Base-by-base conservation (phyloP, 139 green algal genomes). In the Desmodesmus armatus region DNA sequence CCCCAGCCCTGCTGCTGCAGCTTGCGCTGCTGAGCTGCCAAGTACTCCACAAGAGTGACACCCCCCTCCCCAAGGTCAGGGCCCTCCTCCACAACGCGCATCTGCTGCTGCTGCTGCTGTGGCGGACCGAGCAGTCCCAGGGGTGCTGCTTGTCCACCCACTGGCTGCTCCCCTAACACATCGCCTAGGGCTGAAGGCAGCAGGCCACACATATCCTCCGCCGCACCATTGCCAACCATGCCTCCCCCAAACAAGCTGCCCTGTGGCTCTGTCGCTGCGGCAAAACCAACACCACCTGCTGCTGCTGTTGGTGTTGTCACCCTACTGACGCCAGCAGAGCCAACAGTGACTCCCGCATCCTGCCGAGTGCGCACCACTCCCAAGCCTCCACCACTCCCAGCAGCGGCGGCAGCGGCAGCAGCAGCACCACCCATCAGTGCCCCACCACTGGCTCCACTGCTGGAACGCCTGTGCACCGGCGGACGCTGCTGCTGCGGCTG, bases 41-140 rank as follows among this genome's bases (percentile, higher is more conserved):
- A n/a, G n/a, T 79, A 79, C 0, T 79, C 71, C n/a, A 79, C 43
- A 25, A 79, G 44, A 19, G 71, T 79, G n/a, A 62, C 43, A 29
- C 60, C 60, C 11, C 71, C 71, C 13, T 79, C 71, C 4, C 43
- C 43, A 19, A 43, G 63, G 4, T 41, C 63, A 11, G 71, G 71
- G 43, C 71, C 63, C 15, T 79, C 71, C 62, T 27, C 41, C 21
- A 78, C 37, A 78, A 5, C 70, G 39, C 33, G 39, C 2, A 39
- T 40, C 5, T 60, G 70, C 69, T 25, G 39, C 5, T 21, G 29
- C 37, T 55, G 69, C 37, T 23, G 69, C n/a, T 47, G 29, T 44
- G n/a, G 2, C 53, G 23, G 19, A 65, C 21, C 53, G 23, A 65
- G 23, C 21, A n/a, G 53, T 23, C 53, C 69, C 69, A 31, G 23